Evolutionary conservation across 2,329 filamentous ascomycete genomes (phyloP), one percentile per base, ranked within the genome.

Genomic region (Didymella lethalis): DNA sequence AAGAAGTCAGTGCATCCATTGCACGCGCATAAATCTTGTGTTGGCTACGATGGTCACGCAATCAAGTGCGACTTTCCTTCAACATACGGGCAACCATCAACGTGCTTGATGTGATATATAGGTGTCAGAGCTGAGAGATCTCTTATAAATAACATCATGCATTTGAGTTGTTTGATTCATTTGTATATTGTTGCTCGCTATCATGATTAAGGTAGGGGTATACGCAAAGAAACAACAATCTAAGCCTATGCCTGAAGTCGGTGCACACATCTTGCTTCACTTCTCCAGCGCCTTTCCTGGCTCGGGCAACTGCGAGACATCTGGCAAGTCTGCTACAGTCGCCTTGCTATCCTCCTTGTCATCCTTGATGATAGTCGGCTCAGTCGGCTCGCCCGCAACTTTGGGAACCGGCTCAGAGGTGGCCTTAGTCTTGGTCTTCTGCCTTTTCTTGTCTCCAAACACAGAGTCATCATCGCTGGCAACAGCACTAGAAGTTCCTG

Each of bases 241-340:
- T 70, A 34, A 64, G 51, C 62, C 64, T 52, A 63, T n/a, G n/a
- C 40, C 40, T 7, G 8, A 40, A 26, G 2, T 10, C 14, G 31
- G 2, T 28, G 38, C 41, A 12, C 23, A 28, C 20, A 25, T 18
- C 32, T 23, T 11, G 12, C 20, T 10, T 44, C 29, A 70, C 54
- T 66, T 61, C 38, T 54, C 48, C 48, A 51, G 46, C 6, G 58
- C 52, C 57, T 58, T 47, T 4, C 65, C 64, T 25, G 77, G 77
- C 29, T 75, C 72, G 10, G 76, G 75, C 58, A 78, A 60, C 63
- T 78, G 64, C 31, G 68, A 65, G 31, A 78, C 76, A 31, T 73
- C 73, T 0, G 75, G 75, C 62, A 78, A 53, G 59, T 78, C 72
- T 16, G 64, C 50, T 8, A 77, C 70, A 10, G 61, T 61, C 40